phyloP scores from a whole-genome alignment of 768 basidiomycete species.

The Plicaturopsis crispa region DNA sequence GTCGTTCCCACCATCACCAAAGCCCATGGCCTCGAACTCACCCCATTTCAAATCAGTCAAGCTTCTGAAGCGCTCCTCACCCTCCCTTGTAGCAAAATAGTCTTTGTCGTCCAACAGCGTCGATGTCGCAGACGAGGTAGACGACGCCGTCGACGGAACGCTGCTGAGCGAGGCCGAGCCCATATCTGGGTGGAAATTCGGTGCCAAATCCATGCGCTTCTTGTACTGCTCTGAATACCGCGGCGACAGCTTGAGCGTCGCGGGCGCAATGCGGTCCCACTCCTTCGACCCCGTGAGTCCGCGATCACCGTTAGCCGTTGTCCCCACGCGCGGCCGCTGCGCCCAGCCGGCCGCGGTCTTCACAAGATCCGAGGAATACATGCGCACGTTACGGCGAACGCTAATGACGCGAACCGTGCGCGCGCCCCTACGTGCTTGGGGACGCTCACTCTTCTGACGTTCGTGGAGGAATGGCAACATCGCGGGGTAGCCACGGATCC shows the following conservation, averaged over 20 bases:
- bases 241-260: conserved; percentile 51
- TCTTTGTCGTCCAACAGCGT: conserved; percentile 20
- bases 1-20: conserved; percentile 41
- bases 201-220: conserved; percentile 67
- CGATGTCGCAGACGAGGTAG: conserved; percentile 24
- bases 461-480: conserved; percentile 62
- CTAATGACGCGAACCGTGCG: conserved; percentile 71
- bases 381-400: conserved; percentile 74
- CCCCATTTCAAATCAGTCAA: conserved; percentile 89
- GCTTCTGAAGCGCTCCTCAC: conserved; percentile 69
- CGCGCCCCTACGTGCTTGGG: conserved; percentile 68
- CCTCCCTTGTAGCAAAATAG: conserved; percentile 23
- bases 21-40: conserved; percentile 82
- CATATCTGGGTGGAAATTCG: conserved; percentile 47
- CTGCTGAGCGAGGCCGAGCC: conserved; percentile 20
- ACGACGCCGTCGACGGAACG: conserved; percentile 35
- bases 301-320: conserved; percentile 26
- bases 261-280: conserved; percentile 68
- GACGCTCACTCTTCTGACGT: conserved; percentile 37
- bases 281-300: conserved; percentile 58
- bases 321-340: conserved; percentile 22
- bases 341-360: conserved; percentile 50
- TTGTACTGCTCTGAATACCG: conserved; percentile 70
- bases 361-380: conserved; percentile 84
- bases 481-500: conserved; percentile 84